Evolutionary conservation across 2,329 filamentous ascomycete genomes (phyloP).

Genomic region (Dendryphion nanum): DNA sequence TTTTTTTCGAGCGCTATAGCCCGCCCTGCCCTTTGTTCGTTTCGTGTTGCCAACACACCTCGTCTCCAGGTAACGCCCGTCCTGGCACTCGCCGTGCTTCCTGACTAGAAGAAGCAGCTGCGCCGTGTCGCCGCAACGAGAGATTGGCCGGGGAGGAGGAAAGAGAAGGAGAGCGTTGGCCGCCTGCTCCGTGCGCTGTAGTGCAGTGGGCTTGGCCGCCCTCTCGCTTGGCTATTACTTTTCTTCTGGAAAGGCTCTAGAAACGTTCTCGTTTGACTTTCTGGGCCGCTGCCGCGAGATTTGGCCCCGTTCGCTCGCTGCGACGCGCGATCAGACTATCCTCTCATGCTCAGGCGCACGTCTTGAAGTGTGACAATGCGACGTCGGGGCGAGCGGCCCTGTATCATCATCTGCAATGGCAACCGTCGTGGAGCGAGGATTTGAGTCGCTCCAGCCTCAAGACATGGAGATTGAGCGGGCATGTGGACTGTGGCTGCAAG

Average conservation of each 20-base stretch:
- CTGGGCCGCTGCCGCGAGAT: slow-evolving; percentile 8
- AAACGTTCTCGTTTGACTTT: slow-evolving; percentile 24
- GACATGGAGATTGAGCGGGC: background rate
- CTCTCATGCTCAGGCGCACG: too few species aligned
- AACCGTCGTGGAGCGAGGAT: too few species aligned
- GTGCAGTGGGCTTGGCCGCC: background rate
- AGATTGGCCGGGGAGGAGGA: slow-evolving; percentile 1
- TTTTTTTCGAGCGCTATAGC: too few species aligned
- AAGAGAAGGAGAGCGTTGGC: slow-evolving; percentile 8
- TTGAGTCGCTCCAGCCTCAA: too few species aligned
- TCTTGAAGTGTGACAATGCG: too few species aligned
- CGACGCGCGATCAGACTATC: too few species aligned
- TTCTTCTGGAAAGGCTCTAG: slow-evolving; percentile 28
- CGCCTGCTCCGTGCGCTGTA: background rate
- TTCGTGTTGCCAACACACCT: too few species aligned
- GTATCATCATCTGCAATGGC: too few species aligned
- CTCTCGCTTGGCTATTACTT: slow-evolving; percentile 22
- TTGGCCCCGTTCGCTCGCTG: slow-evolving; percentile 10
- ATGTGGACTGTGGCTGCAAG: slow-evolving; percentile 31
- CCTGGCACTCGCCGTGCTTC: too few species aligned
- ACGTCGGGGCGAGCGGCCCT: too few species aligned
- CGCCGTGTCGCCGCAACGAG: slow-evolving; percentile 2
- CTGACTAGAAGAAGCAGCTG: too few species aligned
- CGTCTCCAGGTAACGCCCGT: slow-evolving; percentile 5
- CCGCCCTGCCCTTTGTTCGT: too few species aligned